Evolutionary conservation across 192 early-diverging fungal species (phyloP).

Genomic region (Coemansia sp.): DNA sequence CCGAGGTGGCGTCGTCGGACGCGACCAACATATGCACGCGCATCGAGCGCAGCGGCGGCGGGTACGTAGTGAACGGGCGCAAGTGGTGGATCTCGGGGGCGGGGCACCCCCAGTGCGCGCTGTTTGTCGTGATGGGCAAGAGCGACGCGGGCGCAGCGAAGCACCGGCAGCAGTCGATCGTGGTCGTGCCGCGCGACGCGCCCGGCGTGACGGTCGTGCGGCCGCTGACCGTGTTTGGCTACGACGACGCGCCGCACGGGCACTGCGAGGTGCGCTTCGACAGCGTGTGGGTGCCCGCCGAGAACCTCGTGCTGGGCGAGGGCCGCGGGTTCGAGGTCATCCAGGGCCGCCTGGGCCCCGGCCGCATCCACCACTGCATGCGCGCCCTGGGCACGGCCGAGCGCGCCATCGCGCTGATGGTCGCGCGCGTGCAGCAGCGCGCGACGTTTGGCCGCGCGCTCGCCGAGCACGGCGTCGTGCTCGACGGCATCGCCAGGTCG

Average conservation of each 20-base stretch:
- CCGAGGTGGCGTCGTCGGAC: slow-evolving; percentile 92
- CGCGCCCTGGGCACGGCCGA: slow-evolving; percentile 91
- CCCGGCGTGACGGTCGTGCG: slow-evolving; percentile 82
- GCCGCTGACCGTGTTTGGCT: slow-evolving; percentile 87
- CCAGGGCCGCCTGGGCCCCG: slow-evolving; percentile 94
- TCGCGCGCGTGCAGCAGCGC: slow-evolving; percentile 78
- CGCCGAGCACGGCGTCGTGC: slow-evolving; percentile 78
- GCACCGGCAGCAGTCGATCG: slow-evolving; percentile 87
- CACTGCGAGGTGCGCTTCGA: slow-evolving; percentile 94
- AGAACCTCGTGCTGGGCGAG: slow-evolving; percentile 90
- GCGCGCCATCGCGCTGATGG: slow-evolving; percentile 83
- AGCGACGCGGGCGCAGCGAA: slow-evolving; percentile 56
- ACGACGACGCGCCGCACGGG: slow-evolving; percentile 95
- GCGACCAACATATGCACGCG: slow-evolving; percentile 93
- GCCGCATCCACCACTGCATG: slow-evolving; percentile 98
- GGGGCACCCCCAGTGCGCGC: slow-evolving; percentile 88
- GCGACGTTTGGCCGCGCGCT: slow-evolving; percentile 87
- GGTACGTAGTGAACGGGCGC: slow-evolving; percentile 73
- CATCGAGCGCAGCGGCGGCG: slow-evolving; percentile 64
- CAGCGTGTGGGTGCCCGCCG: slow-evolving; percentile 80
- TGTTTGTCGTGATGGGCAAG: slow-evolving; percentile 95
- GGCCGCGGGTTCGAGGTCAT: slow-evolving; percentile 99
- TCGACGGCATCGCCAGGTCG: slow-evolving; percentile 77
- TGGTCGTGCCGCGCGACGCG: slow-evolving; percentile 83
- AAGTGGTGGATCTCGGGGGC: slow-evolving; percentile 99